phyloP scores from a whole-genome alignment of 225 moss, liverwort and hornwort genomes.

The Marchantia polymorpha region DNA sequence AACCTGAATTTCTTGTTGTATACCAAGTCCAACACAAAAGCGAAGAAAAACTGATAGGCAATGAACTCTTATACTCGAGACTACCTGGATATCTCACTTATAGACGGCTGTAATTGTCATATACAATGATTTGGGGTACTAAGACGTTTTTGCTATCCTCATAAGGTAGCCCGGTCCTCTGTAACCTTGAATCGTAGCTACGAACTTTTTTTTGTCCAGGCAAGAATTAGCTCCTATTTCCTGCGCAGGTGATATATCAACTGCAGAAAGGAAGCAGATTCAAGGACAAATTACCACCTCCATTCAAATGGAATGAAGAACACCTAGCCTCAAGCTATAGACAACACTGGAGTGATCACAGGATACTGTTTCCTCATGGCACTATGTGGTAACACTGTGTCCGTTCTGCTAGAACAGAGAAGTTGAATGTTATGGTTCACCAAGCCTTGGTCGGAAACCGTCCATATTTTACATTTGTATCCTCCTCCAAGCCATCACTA shows the following conservation, averaged over 20 bases:
- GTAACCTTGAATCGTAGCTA: not conserved
- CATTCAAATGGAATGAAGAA: conserved; percentile 8
- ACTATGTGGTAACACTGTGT: conserved; percentile 6
- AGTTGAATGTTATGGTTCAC: not conserved
- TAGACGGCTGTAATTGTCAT: no score
- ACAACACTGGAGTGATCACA: conserved; percentile 20
- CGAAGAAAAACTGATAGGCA: no score
- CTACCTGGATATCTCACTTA: no score
- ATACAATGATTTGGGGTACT: no score
- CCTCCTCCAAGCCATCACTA: not conserved
- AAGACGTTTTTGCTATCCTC: not conserved
- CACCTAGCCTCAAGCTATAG: conserved; percentile 15
- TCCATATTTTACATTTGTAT: not conserved
- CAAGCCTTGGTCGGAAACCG: not conserved
- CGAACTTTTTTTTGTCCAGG: not conserved
- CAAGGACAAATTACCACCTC: conserved; percentile 12
- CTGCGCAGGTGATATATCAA: conserved; percentile 25
- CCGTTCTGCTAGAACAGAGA: no score
- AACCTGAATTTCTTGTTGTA: no score
- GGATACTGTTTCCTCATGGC: conserved; percentile 2
- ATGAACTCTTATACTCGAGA: no score
- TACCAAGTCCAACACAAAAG: no score
- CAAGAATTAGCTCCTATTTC: not conserved
- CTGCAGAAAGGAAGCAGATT: conserved; percentile 6
- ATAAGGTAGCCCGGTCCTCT: not conserved